phyloP scores from a whole-genome alignment of 331 rosid species.

The Rhamnella rubrinervis region DNA sequence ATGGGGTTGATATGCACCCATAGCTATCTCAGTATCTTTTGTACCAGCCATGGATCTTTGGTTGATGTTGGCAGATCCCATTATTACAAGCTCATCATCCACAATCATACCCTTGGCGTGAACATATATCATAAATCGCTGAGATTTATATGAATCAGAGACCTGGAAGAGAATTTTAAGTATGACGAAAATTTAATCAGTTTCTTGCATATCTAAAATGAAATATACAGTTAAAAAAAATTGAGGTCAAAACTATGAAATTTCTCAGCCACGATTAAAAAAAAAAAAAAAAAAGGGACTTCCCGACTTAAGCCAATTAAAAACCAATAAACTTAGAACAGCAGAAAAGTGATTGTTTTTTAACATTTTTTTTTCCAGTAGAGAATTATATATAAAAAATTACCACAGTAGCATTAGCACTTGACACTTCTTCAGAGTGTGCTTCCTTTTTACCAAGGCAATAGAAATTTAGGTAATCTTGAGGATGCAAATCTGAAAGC shows the following conservation, averaged over 20 bases:
- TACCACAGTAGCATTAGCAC: conserved; percentile 53
- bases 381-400: conserved; percentile 15
- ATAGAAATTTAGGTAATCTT: conserved; percentile 86
- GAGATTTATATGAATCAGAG: conserved; percentile 43
- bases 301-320: background rate
- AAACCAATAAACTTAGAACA: conserved; percentile 8
- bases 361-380: background rate
- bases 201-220: background rate
- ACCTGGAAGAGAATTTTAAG: conserved; percentile 43
- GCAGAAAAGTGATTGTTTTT: conserved; percentile 1
- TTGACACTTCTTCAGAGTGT: conserved; percentile 27
- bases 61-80: conserved; percentile 98
- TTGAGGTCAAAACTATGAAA: background rate
- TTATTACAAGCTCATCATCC: conserved; percentile 83
- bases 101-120: conserved; percentile 96
- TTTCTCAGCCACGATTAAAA: background rate
- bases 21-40: conserved; percentile 96
- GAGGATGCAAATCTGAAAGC: conserved; percentile 47
- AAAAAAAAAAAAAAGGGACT: background rate
- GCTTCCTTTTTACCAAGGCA: conserved; percentile 93
- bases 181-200: conserved; percentile 11
- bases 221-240: background rate
- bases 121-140: conserved; percentile 89
- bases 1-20: conserved; percentile 94
- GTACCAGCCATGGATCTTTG: conserved; percentile 98